Percentiles rank a stretch among this genome's conserved stretches.
Conservation (phyloP, 768 basidiomycete species). For the Lactifluus piperatus region DNA sequence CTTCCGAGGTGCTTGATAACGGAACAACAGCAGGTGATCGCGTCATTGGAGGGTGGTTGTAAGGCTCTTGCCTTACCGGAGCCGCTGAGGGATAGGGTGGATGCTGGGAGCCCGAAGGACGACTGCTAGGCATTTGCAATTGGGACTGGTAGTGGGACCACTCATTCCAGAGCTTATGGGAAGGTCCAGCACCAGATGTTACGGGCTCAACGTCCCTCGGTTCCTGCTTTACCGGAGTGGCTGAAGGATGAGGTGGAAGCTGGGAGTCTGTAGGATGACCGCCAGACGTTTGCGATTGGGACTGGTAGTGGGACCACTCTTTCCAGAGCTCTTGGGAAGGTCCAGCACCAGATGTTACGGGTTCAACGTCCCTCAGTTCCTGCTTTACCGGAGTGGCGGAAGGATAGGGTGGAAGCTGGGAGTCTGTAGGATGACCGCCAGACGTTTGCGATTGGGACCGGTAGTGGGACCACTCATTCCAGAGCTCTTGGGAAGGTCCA, state of each 20-base stretch:
- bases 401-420: not conserved
- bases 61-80: not conserved
- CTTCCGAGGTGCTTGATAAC: not conserved
- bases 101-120: not conserved
- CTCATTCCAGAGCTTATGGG: not conserved
- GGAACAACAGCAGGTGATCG: not conserved
- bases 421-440: not conserved
- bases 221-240: not conserved
- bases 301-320: slow-evolving; percentile 4
- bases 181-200: not conserved
- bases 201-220: not conserved
- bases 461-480: slow-evolving; percentile 4
- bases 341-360: not conserved
- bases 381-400: not conserved
- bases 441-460: not conserved
- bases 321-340: slow-evolving; percentile 1
- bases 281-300: not conserved
- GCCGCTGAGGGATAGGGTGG: not conserved
- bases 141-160: slow-evolving; percentile 3
- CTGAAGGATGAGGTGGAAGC: not conserved
- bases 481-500: not conserved
- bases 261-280: not conserved
- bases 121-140: not conserved
- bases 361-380: not conserved
- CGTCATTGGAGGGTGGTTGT: not conserved